Percentiles rank a stretch among this genome's conserved stretches.
These are phyloP conservation scores for Microbotryomycetes sp. DNA, from an alignment of 1,284 basidiomycete genomes.

Conservation along the genomic window DNA sequence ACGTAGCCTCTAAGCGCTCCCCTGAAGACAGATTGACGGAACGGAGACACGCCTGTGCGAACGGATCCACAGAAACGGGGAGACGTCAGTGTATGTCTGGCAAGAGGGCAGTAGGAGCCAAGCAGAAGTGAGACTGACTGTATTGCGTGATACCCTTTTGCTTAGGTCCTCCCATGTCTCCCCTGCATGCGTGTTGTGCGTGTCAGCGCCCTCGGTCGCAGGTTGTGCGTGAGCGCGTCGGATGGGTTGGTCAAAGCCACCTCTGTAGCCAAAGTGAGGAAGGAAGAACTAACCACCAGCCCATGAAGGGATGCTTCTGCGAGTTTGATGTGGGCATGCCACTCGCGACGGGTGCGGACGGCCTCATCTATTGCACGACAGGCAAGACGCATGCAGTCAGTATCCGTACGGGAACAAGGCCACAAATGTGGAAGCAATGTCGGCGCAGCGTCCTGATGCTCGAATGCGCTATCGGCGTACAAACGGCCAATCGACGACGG, in stretches of 20 bases:
- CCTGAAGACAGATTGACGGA: conserved; percentile 63
- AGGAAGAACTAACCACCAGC: conserved; percentile 42
- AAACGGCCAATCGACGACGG: too few species aligned
- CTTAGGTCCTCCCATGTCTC: conserved; percentile 51
- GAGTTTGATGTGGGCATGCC: neutral
- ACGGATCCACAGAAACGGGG: neutral
- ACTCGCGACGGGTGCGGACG: neutral
- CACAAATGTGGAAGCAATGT: too few species aligned
- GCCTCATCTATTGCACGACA: neutral
- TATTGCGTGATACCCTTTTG: conserved; percentile 76
- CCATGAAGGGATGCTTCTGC: neutral
- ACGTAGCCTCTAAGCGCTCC: conserved; percentile 66
- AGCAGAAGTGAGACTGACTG: conserved; percentile 51
- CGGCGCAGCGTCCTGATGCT: too few species aligned
- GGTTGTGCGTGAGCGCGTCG: neutral
- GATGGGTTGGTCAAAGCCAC: neutral
- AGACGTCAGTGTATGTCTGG: neutral
- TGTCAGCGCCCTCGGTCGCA: neutral
- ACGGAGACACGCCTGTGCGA: conserved; percentile 65
- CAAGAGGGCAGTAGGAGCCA: neutral
- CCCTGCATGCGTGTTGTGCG: neutral
- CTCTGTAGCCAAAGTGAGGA: neutral
- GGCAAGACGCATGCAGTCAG: too few species aligned
- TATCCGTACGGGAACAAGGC: too few species aligned
- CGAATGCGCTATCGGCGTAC: too few species aligned